A percentile compares a stretch with the other conserved stretches of the same genome.
Evolutionary conservation across 257 asterid genomes (phyloP).

Genomic region (Solanum sejunctum): DNA sequence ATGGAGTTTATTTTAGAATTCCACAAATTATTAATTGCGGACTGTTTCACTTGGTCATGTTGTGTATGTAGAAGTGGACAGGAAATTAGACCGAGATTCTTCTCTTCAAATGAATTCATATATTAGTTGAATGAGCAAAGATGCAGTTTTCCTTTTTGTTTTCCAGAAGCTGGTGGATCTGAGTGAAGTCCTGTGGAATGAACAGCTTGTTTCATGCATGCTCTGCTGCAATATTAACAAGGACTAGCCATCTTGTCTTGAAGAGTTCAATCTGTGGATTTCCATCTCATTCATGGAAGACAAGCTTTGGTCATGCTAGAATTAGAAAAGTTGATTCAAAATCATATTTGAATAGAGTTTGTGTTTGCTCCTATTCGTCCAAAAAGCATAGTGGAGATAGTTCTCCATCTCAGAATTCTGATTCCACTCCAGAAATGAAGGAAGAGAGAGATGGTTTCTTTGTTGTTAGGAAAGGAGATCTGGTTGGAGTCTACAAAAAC

Average conservation of each 20-base stretch:
- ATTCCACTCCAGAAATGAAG: conserved; percentile 41
- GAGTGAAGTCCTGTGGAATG: conserved; percentile 40
- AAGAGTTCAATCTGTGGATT: conserved; percentile 25
- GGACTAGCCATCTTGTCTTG: conserved; percentile 18
- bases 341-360: conserved; percentile 21
- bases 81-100: neutral
- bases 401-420: conserved; percentile 24
- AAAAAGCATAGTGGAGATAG: conserved; percentile 28
- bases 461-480: conserved; percentile 91
- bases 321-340: conserved; percentile 25
- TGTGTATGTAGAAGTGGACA: neutral
- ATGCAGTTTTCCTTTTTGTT: neutral
- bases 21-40: neutral
- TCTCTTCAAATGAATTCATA: neutral
- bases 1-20: neutral
- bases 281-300: conserved; percentile 29
- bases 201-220: conserved; percentile 58
- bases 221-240: conserved; percentile 28
- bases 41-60: neutral
- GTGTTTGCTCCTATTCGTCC: conserved; percentile 39
- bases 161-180: conserved; percentile 29
- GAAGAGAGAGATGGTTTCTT: conserved; percentile 87
- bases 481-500: conserved; percentile 83
- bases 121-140: neutral
- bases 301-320: conserved; percentile 21